phyloP scores from a whole-genome alignment of 768 basidiomycete genomes.

The Mycena galericulata region DNA sequence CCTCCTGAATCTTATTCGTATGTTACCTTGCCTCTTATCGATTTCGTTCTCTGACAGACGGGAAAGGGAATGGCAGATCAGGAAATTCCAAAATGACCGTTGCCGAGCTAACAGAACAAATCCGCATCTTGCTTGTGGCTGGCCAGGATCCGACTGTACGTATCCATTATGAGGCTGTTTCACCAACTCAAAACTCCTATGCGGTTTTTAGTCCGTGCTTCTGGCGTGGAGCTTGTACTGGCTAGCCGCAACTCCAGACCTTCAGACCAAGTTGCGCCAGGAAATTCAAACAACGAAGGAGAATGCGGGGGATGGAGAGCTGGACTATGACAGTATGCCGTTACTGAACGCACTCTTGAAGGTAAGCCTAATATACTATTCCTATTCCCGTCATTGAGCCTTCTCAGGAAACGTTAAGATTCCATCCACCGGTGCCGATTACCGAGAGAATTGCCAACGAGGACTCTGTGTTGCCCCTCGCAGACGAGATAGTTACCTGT shows the following conservation, averaged over 20 bases:
- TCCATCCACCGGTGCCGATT: neutral
- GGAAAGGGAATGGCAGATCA: conserved; percentile 13
- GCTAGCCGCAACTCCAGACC: neutral
- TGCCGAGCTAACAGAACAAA: conserved; percentile 22
- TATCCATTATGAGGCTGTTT: conserved; percentile 22
- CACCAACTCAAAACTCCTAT: neutral
- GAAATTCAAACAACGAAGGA: neutral
- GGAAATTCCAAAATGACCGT: conserved; percentile 24
- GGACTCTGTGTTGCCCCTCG: conserved; percentile 6
- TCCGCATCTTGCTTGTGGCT: conserved; percentile 19
- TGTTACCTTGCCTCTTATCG: neutral
- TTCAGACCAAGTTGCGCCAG: neutral
- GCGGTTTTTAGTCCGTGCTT: neutral
- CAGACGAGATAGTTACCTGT: neutral
- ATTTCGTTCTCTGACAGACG: neutral
- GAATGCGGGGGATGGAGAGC: neutral
- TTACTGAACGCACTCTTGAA: conserved; percentile 1
- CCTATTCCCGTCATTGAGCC: neutral
- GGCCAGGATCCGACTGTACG: conserved; percentile 25
- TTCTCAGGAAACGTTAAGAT: conserved; percentile 2
- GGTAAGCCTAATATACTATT: neutral
- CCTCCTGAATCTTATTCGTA: conserved; percentile 7
- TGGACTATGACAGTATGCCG: conserved; percentile 1
- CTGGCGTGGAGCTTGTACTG: conserved; percentile 1
- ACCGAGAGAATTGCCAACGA: conserved; percentile 5